Evolutionary conservation across 2,329 filamentous ascomycete genomes (phyloP).

Genomic region (Xylaria sp.): DNA sequence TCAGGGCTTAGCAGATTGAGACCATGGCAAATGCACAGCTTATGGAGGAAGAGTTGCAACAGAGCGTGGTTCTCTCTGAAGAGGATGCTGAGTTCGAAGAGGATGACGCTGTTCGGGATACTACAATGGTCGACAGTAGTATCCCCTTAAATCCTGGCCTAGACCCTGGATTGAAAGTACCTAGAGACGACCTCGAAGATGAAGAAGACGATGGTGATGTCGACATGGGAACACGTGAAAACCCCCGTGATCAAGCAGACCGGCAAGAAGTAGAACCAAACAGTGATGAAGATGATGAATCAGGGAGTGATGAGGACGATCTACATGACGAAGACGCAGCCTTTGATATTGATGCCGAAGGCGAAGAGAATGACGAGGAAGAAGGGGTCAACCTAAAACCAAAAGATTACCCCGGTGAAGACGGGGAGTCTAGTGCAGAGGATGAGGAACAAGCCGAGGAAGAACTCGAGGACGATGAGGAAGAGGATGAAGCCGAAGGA

Average conservation of each 20-base stretch:
- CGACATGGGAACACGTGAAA: constrained; percentile 42
- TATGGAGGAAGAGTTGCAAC: constrained; percentile 69
- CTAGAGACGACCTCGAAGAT: constrained; percentile 40
- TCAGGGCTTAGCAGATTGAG: neutral
- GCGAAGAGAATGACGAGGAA: constrained; percentile 56
- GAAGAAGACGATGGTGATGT: constrained; percentile 44
- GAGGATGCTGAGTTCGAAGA: constrained; percentile 55
- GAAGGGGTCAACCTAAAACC: constrained; percentile 24
- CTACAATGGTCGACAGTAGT: constrained; percentile 46
- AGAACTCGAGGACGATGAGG: constrained; percentile 46
- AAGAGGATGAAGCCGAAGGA: constrained; percentile 63
- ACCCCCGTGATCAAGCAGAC: constrained; percentile 18
- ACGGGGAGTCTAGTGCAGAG: constrained; percentile 49
- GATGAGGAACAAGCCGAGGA: constrained; percentile 49
- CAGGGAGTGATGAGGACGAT: constrained; percentile 47
- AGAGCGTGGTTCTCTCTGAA: constrained; percentile 64
- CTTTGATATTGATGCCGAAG: constrained; percentile 56
- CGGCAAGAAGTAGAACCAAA: constrained; percentile 41
- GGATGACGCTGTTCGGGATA: constrained; percentile 52
- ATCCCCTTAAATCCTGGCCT: constrained; percentile 36
- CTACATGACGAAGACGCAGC: constrained; percentile 53
- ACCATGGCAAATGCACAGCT: constrained; percentile 63
- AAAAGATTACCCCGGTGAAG: constrained; percentile 35
- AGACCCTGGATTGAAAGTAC: neutral
- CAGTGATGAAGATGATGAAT: constrained; percentile 47